phyloP scores from a whole-genome alignment of 2,329 filamentous ascomycete genomes.

The Exophiala dermatitidis region DNA sequence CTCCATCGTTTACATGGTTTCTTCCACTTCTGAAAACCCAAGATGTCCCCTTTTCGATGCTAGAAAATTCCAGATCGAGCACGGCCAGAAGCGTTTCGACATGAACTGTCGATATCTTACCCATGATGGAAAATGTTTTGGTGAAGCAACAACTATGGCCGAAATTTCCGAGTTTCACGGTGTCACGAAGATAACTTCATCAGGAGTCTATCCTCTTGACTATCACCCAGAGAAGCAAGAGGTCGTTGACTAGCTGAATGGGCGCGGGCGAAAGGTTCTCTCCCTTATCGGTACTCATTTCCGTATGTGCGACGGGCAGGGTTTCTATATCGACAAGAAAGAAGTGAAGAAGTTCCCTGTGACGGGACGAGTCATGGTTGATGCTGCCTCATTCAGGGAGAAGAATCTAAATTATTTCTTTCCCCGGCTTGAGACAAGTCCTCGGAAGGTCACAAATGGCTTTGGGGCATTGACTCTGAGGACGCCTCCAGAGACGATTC shows the following conservation, averaged over 20 bases:
- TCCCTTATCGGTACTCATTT: constrained; percentile 61
- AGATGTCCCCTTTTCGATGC: too few relatives aligned
- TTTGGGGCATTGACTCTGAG: constrained; percentile 25
- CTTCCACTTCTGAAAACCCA: too few relatives aligned
- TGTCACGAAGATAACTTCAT: constrained; percentile 70
- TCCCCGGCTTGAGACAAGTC: constrained; percentile 65
- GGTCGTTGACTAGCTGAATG: constrained; percentile 60
- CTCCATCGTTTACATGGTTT: too few relatives aligned
- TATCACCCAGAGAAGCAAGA: constrained; percentile 68
- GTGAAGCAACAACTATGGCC: constrained; percentile 62
- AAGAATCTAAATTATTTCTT: constrained; percentile 82
- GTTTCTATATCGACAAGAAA: constrained; percentile 75
- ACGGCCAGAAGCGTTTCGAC: too few relatives aligned
- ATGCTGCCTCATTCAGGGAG: constrained; percentile 70
- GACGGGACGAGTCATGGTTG: constrained; percentile 81
- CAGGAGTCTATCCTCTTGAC: constrained; percentile 68
- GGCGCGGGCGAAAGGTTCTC: constrained; percentile 57
- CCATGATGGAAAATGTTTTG: constrained; percentile 71
- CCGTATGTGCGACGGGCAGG: constrained; percentile 68
- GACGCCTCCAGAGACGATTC: constrained; percentile 46
- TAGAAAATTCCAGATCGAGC: too few relatives aligned
- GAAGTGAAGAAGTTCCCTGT: constrained; percentile 71
- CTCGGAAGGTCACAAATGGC: constrained; percentile 50
- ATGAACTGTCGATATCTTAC: too few relatives aligned
- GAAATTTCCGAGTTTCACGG: constrained; percentile 72